Evolutionary conservation across 2,329 filamentous ascomycete genomes (phyloP), one percentile per base, ranked within the genome.

Genomic region (Penicillium corylophilum): DNA sequence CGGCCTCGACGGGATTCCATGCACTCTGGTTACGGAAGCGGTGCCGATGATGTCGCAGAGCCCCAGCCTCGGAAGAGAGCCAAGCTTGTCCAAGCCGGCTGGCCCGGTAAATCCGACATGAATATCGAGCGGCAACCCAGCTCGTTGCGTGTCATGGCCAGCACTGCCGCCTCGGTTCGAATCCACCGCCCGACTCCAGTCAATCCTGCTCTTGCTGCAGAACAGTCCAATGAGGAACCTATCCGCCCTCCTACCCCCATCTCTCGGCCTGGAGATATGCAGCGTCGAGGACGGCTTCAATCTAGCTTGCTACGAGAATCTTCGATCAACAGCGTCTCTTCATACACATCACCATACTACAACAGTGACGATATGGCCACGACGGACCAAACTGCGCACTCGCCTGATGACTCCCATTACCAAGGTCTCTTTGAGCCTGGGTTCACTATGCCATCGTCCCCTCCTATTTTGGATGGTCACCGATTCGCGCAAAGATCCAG

Each of bases 111-210:
- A 60, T 82, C 69, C 80, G 55, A 84, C 83, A 20, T 88, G 60
- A 77, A 77, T 51, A 77, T 96, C 63, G 88, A 87, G 46, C 80
- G 83, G 35, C 85, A 85, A 26, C 82, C 85, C 9, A 90, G 94
- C 44, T 95, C 90, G 3, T 77, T 97, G 23, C 83, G 92, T 44
- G 90, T 96, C n/a, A 87, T 89, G 54, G 93, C 93, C 42, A 95
- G 90, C 68, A 95, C 89, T 15, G 88, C 92, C 40, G 90, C 90
- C 38, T 96, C 92, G 5, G 80, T 97, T 52, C 88, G 93, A 39
- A 87, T 86, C 43, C 88, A 96, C 69, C 83, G 91, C 40, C 93
- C 93, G 4, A 80, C 89, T 4, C 73, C 75, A 6, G 59, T 77
- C 23, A 75, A 76, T 48, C 73, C 74, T 35, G 58, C 66, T 8